Conservation (phyloP, 148 eudicot genomes). For the Talinum fruticosum region DNA sequence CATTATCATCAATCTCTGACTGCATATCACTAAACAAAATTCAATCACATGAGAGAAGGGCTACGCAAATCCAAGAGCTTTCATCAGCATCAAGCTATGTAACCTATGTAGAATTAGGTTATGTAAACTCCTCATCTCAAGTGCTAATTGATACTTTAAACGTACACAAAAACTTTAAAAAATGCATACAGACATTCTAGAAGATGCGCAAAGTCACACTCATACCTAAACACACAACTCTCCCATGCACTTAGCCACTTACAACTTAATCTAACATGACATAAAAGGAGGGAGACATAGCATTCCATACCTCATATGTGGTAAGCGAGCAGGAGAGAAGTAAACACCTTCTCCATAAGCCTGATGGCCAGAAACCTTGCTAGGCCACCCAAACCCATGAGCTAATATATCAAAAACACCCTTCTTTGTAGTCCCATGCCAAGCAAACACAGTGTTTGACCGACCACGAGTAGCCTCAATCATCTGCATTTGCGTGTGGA, state of each 20-base stretch:
- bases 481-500: conserved; percentile 40
- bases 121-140: neutral
- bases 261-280: neutral
- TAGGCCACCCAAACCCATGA: conserved; percentile 42
- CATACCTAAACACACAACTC: neutral
- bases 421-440: conserved; percentile 49
- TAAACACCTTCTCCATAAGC: conserved; percentile 54
- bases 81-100: neutral
- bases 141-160: no score
- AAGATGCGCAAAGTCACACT: neutral
- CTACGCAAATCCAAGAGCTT: neutral
- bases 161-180: neutral
- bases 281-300: neutral
- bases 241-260: neutral
- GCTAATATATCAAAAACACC: conserved; percentile 35
- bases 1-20: conserved; percentile 48
- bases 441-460: conserved; percentile 40
- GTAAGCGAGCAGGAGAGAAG: conserved; percentile 40
- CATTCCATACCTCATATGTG: conserved; percentile 41
- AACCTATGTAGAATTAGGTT: neutral
- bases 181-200: neutral
- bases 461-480: conserved; percentile 43
- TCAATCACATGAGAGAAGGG: neutral
- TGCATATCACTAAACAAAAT: conserved; percentile 42
- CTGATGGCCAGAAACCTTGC: conserved; percentile 25